Evolutionary conservation across 2,329 filamentous ascomycete genomes (phyloP).

Genomic region (Stagonosporopsis tanaceti): DNA sequence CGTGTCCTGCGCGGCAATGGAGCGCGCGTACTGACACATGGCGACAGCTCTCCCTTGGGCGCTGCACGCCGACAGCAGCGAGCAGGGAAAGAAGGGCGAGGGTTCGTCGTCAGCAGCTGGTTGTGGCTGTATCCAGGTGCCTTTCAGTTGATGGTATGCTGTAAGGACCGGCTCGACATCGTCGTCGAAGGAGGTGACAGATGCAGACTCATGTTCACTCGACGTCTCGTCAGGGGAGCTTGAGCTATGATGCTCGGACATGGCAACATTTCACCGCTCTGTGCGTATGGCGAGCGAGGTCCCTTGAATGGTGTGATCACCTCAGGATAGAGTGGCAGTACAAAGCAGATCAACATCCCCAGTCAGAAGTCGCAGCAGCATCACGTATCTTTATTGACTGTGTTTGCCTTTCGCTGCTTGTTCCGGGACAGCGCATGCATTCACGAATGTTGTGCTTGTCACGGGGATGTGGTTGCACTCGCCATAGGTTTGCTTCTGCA

Average conservation of each 20-base stretch:
- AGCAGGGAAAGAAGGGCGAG: slow-evolving; percentile 28
- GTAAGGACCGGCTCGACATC: slow-evolving; percentile 8
- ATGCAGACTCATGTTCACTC: slow-evolving; percentile 26
- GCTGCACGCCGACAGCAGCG: slow-evolving; percentile 42
- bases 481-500: slow-evolving; percentile 13
- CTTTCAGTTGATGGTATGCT: slow-evolving; percentile 12
- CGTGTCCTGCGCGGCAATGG: slow-evolving; percentile 38
- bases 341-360: not conserved
- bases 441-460: slow-evolving; percentile 7
- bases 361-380: not conserved
- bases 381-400: slow-evolving; percentile 14
- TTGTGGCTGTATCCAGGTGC: not conserved
- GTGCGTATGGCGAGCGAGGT: slow-evolving; percentile 31
- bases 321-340: not conserved
- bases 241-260: slow-evolving; percentile 28
- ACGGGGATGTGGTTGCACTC: not conserved
- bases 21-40: slow-evolving; percentile 43
- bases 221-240: slow-evolving; percentile 22
- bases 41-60: slow-evolving; percentile 26
- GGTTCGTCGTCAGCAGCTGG: not conserved
- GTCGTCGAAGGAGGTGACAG: slow-evolving; percentile 24
- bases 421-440: slow-evolving; percentile 8
- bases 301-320: slow-evolving; percentile 22
- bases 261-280: slow-evolving; percentile 28
- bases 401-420: slow-evolving; percentile 9